Evolutionary conservation across 441 rosid species (phyloP).

Genomic region (Arabidopsis lyrata): DNA sequence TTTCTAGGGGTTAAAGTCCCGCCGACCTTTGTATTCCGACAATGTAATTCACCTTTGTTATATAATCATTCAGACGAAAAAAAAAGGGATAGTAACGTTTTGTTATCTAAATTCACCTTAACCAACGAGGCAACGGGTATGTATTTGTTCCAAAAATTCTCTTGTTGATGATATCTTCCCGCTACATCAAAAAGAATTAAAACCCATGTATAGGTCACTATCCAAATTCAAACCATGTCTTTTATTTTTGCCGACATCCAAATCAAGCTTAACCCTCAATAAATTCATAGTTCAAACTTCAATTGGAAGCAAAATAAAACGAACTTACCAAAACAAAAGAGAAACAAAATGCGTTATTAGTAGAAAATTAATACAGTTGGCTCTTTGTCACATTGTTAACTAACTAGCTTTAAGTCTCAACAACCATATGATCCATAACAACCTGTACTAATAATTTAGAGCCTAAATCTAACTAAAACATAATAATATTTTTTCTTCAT

Average conservation of each 20-base stretch:
- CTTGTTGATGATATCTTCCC: too few species aligned
- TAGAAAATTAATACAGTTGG: neutral
- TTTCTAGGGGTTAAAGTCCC: too few species aligned
- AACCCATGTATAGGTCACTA: neutral
- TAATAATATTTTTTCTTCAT: neutral
- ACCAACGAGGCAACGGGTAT: too few species aligned
- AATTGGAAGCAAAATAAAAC: neutral
- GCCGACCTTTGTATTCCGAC: too few species aligned
- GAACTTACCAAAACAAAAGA: neutral
- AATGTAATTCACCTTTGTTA: too few species aligned
- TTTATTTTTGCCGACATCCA: neutral
- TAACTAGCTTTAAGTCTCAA: slow-evolving; percentile 7
- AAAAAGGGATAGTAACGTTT: too few species aligned
- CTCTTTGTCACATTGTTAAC: neutral
- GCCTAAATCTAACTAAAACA: slow-evolving; percentile 1
- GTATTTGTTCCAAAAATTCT: too few species aligned
- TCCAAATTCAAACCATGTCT: neutral
- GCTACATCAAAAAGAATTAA: too few species aligned
- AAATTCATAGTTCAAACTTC: neutral
- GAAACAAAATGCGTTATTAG: neutral
- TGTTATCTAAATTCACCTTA: too few species aligned
- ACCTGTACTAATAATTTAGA: neutral
- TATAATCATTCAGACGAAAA: too few species aligned
- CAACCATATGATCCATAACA: neutral
- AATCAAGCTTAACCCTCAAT: neutral